A percentile compares a stretch with the other conserved stretches of the same genome.
phyloP scores from a whole-genome alignment of 176 grass and related monocot species.

The Avena insularis region DNA sequence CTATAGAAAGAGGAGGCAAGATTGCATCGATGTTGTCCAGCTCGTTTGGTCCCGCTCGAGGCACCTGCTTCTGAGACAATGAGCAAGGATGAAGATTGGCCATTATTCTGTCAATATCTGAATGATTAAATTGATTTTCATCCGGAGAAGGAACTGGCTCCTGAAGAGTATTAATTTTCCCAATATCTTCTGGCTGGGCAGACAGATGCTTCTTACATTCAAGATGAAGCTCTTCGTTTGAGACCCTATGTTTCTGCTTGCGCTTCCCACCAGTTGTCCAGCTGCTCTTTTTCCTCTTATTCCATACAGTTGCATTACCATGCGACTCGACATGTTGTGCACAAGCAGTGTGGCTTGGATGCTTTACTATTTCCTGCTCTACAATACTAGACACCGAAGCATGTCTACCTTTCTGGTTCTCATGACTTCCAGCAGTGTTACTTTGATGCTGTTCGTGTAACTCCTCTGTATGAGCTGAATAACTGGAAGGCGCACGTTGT shows the following conservation, averaged over 20 bases:
- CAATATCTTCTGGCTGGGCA: background rate
- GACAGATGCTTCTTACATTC: constrained; percentile 2
- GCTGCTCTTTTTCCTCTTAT: constrained; percentile 26
- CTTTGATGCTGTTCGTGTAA: constrained; percentile 19
- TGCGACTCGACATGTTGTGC: constrained; percentile 14
- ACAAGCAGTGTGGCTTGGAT: constrained; percentile 26
- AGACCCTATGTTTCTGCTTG: background rate
- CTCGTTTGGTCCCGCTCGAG: constrained; percentile 8
- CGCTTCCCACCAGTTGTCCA: background rate
- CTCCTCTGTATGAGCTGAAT: constrained; percentile 35
- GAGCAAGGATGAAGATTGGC: constrained; percentile 26
- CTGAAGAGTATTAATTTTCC: constrained; percentile 16
- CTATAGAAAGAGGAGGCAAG: background rate
- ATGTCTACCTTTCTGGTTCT: constrained; percentile 33
- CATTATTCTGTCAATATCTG: constrained; percentile 39
- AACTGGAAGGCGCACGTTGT: constrained; percentile 13
- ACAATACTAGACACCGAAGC: constrained; percentile 25
- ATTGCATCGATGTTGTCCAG: constrained; percentile 28
- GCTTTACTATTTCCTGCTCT: constrained; percentile 25
- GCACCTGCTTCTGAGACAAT: constrained; percentile 32
- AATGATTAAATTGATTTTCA: constrained; percentile 40
- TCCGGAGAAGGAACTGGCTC: constrained; percentile 27
- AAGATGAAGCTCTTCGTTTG: constrained; percentile 32
- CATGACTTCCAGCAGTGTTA: background rate
- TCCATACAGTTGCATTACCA: constrained; percentile 30